Evolutionary conservation across 768 basidiomycete genomes (phyloP).

Genomic region (Tulasnella sp.): DNA sequence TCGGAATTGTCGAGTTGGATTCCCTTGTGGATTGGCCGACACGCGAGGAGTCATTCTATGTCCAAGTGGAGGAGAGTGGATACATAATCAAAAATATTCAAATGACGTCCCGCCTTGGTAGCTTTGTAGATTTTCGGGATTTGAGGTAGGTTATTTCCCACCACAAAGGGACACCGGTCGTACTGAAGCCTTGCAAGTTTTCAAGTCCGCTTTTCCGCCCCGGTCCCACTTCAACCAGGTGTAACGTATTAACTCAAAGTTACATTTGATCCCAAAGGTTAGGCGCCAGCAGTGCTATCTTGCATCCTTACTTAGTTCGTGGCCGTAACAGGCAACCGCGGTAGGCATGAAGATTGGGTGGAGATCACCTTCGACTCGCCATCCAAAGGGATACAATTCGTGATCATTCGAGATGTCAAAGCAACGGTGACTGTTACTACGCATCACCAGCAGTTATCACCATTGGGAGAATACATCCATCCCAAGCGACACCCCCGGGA

Average conservation of each 20-base stretch:
- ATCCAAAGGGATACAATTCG: not conserved
- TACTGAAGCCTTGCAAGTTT: not conserved
- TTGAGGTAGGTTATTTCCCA: not conserved
- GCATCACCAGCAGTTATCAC: not conserved
- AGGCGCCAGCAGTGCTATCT: not conserved
- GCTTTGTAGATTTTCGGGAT: not conserved
- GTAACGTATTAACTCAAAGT: not conserved
- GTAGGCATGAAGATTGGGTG: slow-evolving; percentile 20
- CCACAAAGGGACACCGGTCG: not conserved
- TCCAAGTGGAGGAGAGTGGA: not conserved
- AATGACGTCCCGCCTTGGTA: not conserved
- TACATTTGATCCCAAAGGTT: slow-evolving; percentile 15
- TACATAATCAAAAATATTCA: not conserved
- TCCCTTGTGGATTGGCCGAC: not conserved
- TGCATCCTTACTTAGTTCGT: no score
- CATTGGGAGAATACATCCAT: not conserved
- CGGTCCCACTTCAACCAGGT: not conserved
- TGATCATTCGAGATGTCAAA: slow-evolving; percentile 1
- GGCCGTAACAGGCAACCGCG: not conserved
- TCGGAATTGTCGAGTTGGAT: slow-evolving; percentile 7
- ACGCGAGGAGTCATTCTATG: not conserved
- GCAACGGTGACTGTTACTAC: not conserved
- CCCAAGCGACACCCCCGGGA: not conserved
- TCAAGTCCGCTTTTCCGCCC: not conserved
- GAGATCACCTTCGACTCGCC: slow-evolving; percentile 13